Base-by-base conservation (phyloP, 1,284 basidiomycete species). In the Chondrostereum purpureum region DNA sequence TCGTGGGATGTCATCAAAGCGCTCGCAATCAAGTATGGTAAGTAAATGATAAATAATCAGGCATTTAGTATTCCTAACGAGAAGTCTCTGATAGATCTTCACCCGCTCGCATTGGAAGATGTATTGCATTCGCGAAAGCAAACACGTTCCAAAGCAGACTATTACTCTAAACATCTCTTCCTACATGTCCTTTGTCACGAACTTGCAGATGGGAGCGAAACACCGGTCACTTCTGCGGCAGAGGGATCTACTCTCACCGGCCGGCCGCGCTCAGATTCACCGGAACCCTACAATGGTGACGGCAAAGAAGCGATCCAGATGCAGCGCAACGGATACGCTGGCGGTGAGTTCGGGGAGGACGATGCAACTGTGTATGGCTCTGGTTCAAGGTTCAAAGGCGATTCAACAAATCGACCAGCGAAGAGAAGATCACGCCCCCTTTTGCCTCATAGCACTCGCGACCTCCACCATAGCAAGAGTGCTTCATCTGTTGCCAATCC, bases 1-100 rank as follows among this genome's bases (percentile, higher is more conserved):
- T 79, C 78, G 53, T 87, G 81, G 80, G 77, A 79, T 53, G 78
- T 87, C 8, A 68, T 87, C 47, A 80, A 79, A 50, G 69, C 75
- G 0, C 55, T 85, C 17, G 78, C 81, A 16, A 58, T 86, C 20
- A 73, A 72, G 55, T 84, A 83, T 54, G 74, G 80, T 79, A 50
- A 50, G 70, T 57, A 1, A n/a, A 11, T n/a, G 27, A 37, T 33
- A 16, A 5, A 37, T 27, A 13, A 16, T 17, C 11, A n/a, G 13
- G 17, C 23, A 35, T n/a, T n/a, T n/a, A n/a, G n/a, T n/a, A n/a
- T n/a, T n/a, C n/a, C 13, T 17, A 31, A 31, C 27, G n/a, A 8
- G 27, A 31, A n/a, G 27, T 41, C 38, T 37, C 33, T 39, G 20
- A 5, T 48, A 82, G 81, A 84, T 49, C 61, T 87, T 20, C 83